Evolutionary conservation across 176 grass and related monocot species (phyloP), one percentile per base, ranked within the genome.

Genomic region (Oryza meridionalis): DNA sequence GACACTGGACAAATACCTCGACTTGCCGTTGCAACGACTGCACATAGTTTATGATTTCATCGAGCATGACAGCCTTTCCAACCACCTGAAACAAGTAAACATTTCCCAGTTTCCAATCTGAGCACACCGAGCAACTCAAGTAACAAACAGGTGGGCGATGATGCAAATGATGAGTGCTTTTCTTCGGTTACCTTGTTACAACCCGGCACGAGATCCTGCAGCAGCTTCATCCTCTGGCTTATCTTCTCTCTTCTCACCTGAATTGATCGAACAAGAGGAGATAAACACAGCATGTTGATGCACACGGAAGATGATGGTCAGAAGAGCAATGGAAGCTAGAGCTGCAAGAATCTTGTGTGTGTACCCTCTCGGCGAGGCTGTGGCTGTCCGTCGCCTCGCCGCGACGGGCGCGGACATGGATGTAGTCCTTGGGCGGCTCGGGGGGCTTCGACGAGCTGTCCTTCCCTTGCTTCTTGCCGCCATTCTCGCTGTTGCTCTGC

Each of bases 21-120:
- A 99, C 97, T 92, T 99, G 97, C 83, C 93, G 93, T 79, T 99
- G 97, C 86, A 99, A 77, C 31, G 97, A 99, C 40, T 99, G 97
- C 78, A 99, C 97, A 16, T 99, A 99, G 88, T 96, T 99, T 78
- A 99, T 99, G 83, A 99, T 99, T 84, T 99, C 97, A 79, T 99
- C 97, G 3, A 99, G 97, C 97, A 99, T 99, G 21, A 99, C 93
- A 32, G 97, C 97, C 89, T 99, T 99, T 83, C 93, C 97, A 32
- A 92, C 93, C 68, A 99, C 93, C 97, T 99, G 82, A 81, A 94
- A 90, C 74, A 77, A 73, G 84, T 65, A 86, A 86, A 92, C 62
- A 77, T 88, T 84, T 90, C 44, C 75, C 9, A 70, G 65, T 88
- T 79, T 79, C 79, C 67, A 83, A 88, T 72, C 45, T 71, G 87